Evolutionary conservation across 176 grass and related monocot genomes (phyloP), one percentile per base, ranked within the genome.

Genomic region (Melocanna baccifera): DNA sequence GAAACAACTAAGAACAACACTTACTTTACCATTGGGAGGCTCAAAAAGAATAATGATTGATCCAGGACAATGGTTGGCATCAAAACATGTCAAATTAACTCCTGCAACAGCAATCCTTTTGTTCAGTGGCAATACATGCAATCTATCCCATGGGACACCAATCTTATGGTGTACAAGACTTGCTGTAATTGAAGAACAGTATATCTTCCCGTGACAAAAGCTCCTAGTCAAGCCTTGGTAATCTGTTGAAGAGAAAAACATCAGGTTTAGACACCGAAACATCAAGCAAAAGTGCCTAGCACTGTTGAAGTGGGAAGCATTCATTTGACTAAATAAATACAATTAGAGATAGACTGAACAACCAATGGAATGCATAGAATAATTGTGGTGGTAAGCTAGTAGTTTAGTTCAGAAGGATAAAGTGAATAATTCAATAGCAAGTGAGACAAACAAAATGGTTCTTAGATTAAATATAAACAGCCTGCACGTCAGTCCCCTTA

Each of bases 61-160:
- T 71, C 96, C 96, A 85, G 96, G 96, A 47, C 96, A 95, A 88
- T 98, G 93, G 50, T 98, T 98, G 63, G 96, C 96, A 88, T 98
- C 96, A 59, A 98, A 92, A 81, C 87, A 98, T 88, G 79, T 95
- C 83, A 98, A 89, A 81, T 67, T 86, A 74, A 98, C 51, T 77
- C 96, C 96, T 52, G 82, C 55, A 12, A 98, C 67, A 80, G 58
- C 85, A 75, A 92, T 85, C 68, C 84, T 95, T 93, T 93, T 61
- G 69, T 98, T 98, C 2, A 98, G 83, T 78, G 96, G 87, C 80
- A 98, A 88, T 69, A 98, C 87, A 71, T 93, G 89, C 77, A 98
- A 78, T 62, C 75, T 91, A 50, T 95, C 92, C 96, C 89, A 90
- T 77, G 93, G 64, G 40, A 98, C 84, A 57, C 96, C 96, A 85